Evolutionary conservation across 768 basidiomycete species (phyloP), one percentile per base, ranked within the genome.

Genomic region (Megacollybia marginata): DNA sequence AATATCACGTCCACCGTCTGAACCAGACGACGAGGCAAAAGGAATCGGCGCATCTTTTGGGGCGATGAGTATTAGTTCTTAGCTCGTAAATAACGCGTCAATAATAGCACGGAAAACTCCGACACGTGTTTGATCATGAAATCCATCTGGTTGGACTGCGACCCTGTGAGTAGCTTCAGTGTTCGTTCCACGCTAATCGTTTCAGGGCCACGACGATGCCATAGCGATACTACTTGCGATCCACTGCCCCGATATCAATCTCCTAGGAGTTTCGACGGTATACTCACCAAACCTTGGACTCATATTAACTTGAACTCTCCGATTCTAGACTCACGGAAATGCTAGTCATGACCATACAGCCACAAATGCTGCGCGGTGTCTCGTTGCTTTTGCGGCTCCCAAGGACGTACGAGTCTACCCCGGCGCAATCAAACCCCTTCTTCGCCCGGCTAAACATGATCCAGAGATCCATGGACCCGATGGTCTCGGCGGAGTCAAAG

Each of bases 201-300:
- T 35, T 50, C 9, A 42, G 12, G 91, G 92, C 12, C 92, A 94
- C 58, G 92, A 95, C 58, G 92, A 94, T 68, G 92, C 6, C 23
- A 28, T 28, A 3, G 23, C 23, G 3, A 82, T 94, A 46, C 69
- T 94, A 60, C 67, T 93, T 9, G 89, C 88, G 4, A 60, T 86
- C 5, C 79, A 89, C 55, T 73, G 74, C 11, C 72, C 76, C 1
- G 74, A 82, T 52, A 75, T 92, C 49, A 64, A 75, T 34, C 77
- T 95, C 16, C 65, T 92, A 6, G 92, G 92, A 1, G 68, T 94
- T n/a, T 92, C 91, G 0, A 89, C 89, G 20, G 91, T 89, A 64
- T 57, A 71, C 51, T 20, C 40, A 13, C 23, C 11, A 8, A 11
- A 32, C 18, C 11, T 31, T 15, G 15, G 19, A 4, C 23, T 23